phyloP scores from a whole-genome alignment of 139 green algal genomes.

The Zygnema circumcarinatum region DNA sequence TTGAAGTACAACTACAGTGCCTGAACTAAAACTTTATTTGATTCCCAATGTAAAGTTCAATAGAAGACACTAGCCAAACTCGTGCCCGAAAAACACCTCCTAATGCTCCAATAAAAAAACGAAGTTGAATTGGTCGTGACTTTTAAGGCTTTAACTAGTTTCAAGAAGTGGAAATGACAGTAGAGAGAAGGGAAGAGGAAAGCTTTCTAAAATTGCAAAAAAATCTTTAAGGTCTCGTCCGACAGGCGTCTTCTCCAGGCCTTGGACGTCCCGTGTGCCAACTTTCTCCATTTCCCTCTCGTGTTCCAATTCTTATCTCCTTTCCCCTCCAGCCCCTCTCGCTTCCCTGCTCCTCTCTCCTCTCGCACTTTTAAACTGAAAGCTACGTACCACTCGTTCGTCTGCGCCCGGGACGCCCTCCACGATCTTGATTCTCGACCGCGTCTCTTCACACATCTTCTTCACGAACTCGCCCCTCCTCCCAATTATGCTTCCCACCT shows the following conservation, averaged over 20 bases:
- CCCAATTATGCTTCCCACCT: constrained; percentile 55
- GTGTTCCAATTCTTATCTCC: not conserved
- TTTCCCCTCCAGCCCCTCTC: too few species aligned
- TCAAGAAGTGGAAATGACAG: too few species aligned
- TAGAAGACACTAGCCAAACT: too few species aligned
- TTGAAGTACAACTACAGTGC: not conserved
- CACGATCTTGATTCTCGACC: constrained; percentile 45
- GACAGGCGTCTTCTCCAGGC: too few species aligned
- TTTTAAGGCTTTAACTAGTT: too few species aligned
- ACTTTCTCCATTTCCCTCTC: not conserved
- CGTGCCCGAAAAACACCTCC: too few species aligned
- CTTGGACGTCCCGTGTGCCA: not conserved
- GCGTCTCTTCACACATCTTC: constrained; percentile 54
- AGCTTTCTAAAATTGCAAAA: too few species aligned
- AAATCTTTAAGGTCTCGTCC: too few species aligned
- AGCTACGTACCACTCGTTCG: constrained; percentile 39
- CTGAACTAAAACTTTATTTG: not conserved
- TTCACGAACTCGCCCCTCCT: constrained; percentile 52
- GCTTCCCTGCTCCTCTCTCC: not conserved
- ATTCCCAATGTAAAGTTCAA: not conserved
- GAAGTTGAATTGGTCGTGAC: too few species aligned
- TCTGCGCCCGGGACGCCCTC: constrained; percentile 37
- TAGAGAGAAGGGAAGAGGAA: too few species aligned
- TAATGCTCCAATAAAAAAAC: too few species aligned
- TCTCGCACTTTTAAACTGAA: not conserved